Evolutionary conservation across 768 basidiomycete species (phyloP).

Genomic region (Butyriboletus loyo): DNA sequence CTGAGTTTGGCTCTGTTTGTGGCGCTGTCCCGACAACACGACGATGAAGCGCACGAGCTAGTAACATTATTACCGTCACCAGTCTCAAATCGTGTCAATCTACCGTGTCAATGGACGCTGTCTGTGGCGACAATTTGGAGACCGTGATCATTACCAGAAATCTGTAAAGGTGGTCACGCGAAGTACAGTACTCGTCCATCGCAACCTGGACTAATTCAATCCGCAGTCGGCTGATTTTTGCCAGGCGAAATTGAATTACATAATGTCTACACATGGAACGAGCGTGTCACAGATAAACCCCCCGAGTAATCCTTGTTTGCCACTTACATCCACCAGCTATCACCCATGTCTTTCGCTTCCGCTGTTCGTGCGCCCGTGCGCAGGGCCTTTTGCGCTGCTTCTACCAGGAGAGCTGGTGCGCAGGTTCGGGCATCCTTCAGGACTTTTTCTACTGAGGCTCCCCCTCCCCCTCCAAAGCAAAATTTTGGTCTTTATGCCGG

Average conservation of each 20-base stretch:
- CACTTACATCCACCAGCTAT: slow-evolving; percentile 3
- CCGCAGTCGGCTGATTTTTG: background rate
- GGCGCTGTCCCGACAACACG: background rate
- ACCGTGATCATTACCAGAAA: background rate
- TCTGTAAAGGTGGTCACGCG: background rate
- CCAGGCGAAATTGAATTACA: slow-evolving; percentile 11
- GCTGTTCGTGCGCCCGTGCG: slow-evolving; percentile 49
- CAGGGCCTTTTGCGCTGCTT: slow-evolving; percentile 36
- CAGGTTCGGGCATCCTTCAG: slow-evolving; percentile 44
- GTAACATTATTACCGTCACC: no score
- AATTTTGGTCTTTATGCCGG: slow-evolving; percentile 58
- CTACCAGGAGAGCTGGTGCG: slow-evolving; percentile 24
- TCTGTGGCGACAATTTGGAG: background rate
- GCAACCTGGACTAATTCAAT: background rate
- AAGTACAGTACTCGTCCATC: slow-evolving; percentile 13
- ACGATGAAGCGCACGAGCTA: background rate
- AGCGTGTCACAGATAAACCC: slow-evolving; percentile 10
- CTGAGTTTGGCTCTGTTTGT: background rate
- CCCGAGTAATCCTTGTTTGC: slow-evolving; percentile 3
- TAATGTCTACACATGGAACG: no score
- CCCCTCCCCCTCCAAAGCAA: slow-evolving; percentile 45
- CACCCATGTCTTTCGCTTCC: slow-evolving; percentile 57
- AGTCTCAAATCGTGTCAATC: no score
- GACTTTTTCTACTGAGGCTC: slow-evolving; percentile 54
- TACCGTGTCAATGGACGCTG: background rate